These are phyloP conservation scores for Fomitiporia mediterranea DNA, from an alignment of 1,284 basidiomycete genomes.

Conservation along the genomic window DNA sequence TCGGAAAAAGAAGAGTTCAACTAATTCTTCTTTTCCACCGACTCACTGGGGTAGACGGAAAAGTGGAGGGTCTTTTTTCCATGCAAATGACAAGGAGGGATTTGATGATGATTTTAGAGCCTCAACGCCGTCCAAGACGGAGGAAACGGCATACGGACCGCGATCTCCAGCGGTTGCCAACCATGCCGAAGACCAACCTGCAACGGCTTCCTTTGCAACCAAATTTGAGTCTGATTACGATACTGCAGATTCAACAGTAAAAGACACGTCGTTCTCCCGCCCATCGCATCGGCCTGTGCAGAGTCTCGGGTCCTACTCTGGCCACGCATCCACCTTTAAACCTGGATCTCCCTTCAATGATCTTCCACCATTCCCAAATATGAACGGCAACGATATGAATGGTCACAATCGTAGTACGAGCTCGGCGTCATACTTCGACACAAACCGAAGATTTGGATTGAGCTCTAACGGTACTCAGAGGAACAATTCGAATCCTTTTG, in stretches of 20 bases:
- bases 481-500: conserved; percentile 11
- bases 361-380: conserved; percentile 28
- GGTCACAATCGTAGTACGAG: conserved; percentile 6
- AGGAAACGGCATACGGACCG: conserved; percentile 16
- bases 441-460: not conserved
- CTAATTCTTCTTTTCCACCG: conserved; percentile 52
- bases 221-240: conserved; percentile 34
- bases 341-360: conserved; percentile 34
- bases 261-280: conserved; percentile 3
- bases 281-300: conserved; percentile 26
- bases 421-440: not conserved
- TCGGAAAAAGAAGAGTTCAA: conserved; percentile 44
- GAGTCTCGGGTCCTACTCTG: conserved; percentile 34
- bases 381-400: conserved; percentile 17
- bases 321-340: conserved; percentile 21
- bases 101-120: conserved; percentile 32
- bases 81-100: conserved; percentile 36
- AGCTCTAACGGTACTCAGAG: not conserved
- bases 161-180: not conserved
- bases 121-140: conserved; percentile 26
- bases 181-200: conserved; percentile 24
- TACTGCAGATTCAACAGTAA: conserved; percentile 17
- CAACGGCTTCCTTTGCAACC: conserved; percentile 36
- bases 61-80: conserved; percentile 46
- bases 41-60: conserved; percentile 52